Conservation (phyloP, 2,329 filamentous ascomycete species). For the Alternaria incomplexa region DNA sequence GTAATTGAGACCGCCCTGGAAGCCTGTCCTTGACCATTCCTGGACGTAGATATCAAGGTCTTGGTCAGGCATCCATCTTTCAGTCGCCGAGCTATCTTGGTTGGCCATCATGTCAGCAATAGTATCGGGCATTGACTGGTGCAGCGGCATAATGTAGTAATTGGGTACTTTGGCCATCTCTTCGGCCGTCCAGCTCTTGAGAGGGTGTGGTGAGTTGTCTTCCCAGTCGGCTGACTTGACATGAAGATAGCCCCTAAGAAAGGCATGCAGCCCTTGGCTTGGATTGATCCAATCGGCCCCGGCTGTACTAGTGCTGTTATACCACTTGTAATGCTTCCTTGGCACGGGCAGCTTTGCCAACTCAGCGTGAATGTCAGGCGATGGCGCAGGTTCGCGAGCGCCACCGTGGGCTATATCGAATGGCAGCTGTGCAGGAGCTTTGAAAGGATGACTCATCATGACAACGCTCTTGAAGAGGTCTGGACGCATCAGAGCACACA, state of each 20-base stretch:
- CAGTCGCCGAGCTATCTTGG: slow-evolving; percentile 56
- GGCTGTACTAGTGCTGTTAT: slow-evolving; percentile 61
- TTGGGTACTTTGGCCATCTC: slow-evolving; percentile 67
- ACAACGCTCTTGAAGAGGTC: slow-evolving; percentile 69
- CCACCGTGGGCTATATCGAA: slow-evolving; percentile 53
- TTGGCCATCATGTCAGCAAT: slow-evolving; percentile 62
- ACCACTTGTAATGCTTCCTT: slow-evolving; percentile 73
- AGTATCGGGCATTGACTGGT: slow-evolving; percentile 64
- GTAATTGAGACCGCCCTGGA: slow-evolving; percentile 72
- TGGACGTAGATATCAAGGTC: slow-evolving; percentile 66
- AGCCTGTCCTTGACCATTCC: slow-evolving; percentile 68
- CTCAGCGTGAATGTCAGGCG: slow-evolving; percentile 60
- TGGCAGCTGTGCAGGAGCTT: slow-evolving; percentile 57
- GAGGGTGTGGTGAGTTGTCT: slow-evolving; percentile 60
- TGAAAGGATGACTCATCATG: slow-evolving; percentile 71
- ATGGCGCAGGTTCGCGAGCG: slow-evolving; percentile 18
- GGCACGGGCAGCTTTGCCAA: slow-evolving; percentile 63
- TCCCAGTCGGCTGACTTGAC: slow-evolving; percentile 69
- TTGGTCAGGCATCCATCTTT: slow-evolving; percentile 63
- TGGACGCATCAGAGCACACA: slow-evolving; percentile 66
- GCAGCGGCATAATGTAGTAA: slow-evolving; percentile 71
- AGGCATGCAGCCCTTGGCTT: slow-evolving; percentile 61
- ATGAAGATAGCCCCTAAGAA: slow-evolving; percentile 71
- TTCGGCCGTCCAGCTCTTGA: slow-evolving; percentile 62
- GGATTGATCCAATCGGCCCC: slow-evolving; percentile 57